Conservation (phyloP, 2,329 filamentous ascomycete species). For the Pseudomassariella vexata region DNA sequence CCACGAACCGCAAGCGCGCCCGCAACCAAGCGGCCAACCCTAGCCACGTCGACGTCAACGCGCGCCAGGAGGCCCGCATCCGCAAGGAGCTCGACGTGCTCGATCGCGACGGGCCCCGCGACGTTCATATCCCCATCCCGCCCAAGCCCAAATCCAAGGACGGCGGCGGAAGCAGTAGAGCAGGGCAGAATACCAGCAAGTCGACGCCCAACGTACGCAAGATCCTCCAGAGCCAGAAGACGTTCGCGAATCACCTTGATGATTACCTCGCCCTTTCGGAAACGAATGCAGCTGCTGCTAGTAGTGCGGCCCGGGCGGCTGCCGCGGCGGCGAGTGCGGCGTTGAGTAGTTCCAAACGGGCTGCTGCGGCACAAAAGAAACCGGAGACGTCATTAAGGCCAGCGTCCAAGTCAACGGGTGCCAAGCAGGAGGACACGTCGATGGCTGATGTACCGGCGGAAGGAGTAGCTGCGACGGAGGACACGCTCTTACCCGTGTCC, state of each 20-base stretch:
- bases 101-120: constrained; percentile 71
- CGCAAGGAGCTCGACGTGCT: constrained; percentile 77
- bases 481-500: constrained; percentile 3
- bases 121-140: constrained; percentile 66
- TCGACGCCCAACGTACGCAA: constrained; percentile 67
- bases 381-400: not conserved
- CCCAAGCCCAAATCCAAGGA: constrained; percentile 47
- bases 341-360: constrained; percentile 7
- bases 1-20: constrained; percentile 58
- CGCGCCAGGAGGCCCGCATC: constrained; percentile 77
- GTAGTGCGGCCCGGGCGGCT: constrained; percentile 19
- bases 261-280: constrained; percentile 64
- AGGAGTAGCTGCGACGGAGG: too few species aligned
- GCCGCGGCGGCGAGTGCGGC: constrained; percentile 13
- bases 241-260: constrained; percentile 75
- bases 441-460: constrained; percentile 32
- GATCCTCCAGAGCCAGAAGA: constrained; percentile 76
- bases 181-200: constrained; percentile 41
- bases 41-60: constrained; percentile 61
- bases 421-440: constrained; percentile 26
- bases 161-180: constrained; percentile 32
- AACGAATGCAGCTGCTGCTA: constrained; percentile 16
- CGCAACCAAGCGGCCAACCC: constrained; percentile 42
- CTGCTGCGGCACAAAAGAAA: constrained; percentile 6
- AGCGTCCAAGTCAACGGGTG: constrained; percentile 4